Conservation (phyloP, 2,329 filamentous ascomycete genomes). For the Pseudopithomyces chartarum region DNA sequence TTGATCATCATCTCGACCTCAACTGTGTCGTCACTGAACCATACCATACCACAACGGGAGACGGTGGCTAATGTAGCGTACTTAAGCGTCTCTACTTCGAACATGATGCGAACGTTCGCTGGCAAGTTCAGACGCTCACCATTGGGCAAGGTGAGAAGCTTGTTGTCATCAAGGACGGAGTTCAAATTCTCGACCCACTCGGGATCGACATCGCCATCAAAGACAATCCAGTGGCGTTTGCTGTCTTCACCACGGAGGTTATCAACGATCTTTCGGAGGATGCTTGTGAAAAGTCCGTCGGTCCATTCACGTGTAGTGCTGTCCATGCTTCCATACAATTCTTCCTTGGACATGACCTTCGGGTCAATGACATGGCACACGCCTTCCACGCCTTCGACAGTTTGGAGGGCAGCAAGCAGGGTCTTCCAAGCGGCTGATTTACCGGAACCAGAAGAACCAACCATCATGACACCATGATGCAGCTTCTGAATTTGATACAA, state of each 20-base stretch:
- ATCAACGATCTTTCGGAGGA: constrained; percentile 96
- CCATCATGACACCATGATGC: constrained; percentile 99
- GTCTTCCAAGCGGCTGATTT: constrained; percentile 96
- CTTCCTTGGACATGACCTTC: constrained; percentile 99
- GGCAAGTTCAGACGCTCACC: constrained; percentile 96
- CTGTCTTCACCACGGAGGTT: constrained; percentile 96
- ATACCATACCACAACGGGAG: constrained; percentile 99
- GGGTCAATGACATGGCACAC: constrained; percentile 98
- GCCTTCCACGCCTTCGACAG: constrained; percentile 88
- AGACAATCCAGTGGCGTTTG: constrained; percentile 99
- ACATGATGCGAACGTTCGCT: constrained; percentile 97
- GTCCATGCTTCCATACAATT: constrained; percentile 92
- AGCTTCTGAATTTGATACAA: constrained; percentile 97
- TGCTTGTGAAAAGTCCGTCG: constrained; percentile 96
- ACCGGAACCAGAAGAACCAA: constrained; percentile 94
- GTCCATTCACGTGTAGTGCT: constrained; percentile 99
- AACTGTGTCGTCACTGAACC: constrained; percentile 99
- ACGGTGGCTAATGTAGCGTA: constrained; percentile 99
- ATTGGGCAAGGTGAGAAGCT: constrained; percentile 93
- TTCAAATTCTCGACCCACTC: constrained; percentile 99
- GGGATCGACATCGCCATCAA: constrained; percentile 97
- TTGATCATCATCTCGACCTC: constrained; percentile 89
- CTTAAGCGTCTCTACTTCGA: constrained; percentile 96
- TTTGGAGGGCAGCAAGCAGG: constrained; percentile 86
- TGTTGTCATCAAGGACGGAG: constrained; percentile 99